Percentiles rank a stretch among this genome's conserved stretches.
These are phyloP conservation scores for Carallia pectinifolia DNA, from an alignment of 345 rosid species.

Conservation along the genomic window DNA sequence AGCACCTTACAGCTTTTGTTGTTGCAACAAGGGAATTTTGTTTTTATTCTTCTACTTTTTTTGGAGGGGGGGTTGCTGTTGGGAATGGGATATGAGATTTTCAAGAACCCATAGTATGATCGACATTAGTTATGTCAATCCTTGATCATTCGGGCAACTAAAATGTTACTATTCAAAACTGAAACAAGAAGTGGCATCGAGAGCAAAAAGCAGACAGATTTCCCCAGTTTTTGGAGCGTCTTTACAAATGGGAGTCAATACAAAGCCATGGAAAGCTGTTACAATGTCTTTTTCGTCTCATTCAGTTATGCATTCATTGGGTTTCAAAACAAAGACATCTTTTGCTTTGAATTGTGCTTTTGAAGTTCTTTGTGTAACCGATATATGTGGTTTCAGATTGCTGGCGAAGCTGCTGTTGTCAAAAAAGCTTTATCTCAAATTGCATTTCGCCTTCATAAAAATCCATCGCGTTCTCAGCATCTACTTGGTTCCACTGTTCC, in stretches of 20 bases:
- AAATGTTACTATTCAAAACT: too few relatives aligned
- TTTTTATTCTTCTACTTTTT: too few relatives aligned
- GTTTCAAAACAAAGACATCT: background rate
- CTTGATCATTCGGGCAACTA: too few relatives aligned
- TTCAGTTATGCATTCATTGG: background rate
- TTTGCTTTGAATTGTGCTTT: background rate
- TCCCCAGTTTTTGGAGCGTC: too few relatives aligned
- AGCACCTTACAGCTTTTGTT: background rate
- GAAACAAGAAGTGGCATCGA: too few relatives aligned
- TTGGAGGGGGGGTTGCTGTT: too few relatives aligned
- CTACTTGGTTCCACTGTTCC: conserved; percentile 66
- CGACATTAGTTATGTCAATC: too few relatives aligned
- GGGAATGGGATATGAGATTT: too few relatives aligned
- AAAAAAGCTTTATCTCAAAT: conserved; percentile 79
- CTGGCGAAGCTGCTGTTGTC: conserved; percentile 78
- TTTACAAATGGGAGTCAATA: too few relatives aligned
- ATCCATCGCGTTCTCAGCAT: conserved; percentile 88
- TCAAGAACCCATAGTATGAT: too few relatives aligned
- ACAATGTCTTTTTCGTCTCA: background rate
- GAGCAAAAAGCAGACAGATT: too few relatives aligned
- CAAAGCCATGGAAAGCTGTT: background rate
- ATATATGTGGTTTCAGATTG: conserved; percentile 42
- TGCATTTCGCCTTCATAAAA: conserved; percentile 81
- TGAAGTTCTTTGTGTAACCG: conserved; percentile 5
- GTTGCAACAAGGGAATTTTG: too few relatives aligned